Percentiles rank a stretch among this genome's conserved stretches.
phyloP scores from a whole-genome alignment of 768 basidiomycete genomes.

The Cubamyces sp. region DNA sequence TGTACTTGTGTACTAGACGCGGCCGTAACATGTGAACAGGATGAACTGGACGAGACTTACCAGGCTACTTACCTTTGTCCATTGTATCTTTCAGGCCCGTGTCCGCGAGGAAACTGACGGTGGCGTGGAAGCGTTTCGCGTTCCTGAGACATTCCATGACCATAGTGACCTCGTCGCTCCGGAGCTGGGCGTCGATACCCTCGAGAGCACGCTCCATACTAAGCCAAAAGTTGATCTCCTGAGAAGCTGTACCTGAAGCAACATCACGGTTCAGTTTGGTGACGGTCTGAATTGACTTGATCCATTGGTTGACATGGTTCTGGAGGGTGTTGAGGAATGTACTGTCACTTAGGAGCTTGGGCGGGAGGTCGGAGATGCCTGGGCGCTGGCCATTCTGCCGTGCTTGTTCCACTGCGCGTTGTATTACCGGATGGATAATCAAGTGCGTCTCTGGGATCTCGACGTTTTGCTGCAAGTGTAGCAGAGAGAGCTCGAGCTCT shows the following conservation, averaged over 20 bases:
- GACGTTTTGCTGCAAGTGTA: constrained; percentile 98
- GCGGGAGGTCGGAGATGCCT: constrained; percentile 75
- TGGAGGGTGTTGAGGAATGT: constrained; percentile 93
- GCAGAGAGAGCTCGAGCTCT: constrained; percentile 89
- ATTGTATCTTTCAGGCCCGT: constrained; percentile 95
- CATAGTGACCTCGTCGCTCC: constrained; percentile 90
- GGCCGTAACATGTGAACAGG: not conserved
- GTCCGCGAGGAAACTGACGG: constrained; percentile 97
- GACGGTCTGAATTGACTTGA: constrained; percentile 95
- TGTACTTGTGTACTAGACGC: constrained; percentile 89
- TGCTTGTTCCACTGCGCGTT: constrained; percentile 81
- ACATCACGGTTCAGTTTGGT: constrained; percentile 97
- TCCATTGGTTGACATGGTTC: constrained; percentile 94
- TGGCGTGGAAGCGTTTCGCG: constrained; percentile 96
- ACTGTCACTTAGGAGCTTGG: constrained; percentile 80
- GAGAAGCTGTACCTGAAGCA: constrained; percentile 91
- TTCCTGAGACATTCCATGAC: constrained; percentile 93
- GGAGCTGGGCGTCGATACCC: constrained; percentile 88
- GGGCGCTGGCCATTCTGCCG: constrained; percentile 61
- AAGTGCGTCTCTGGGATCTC: constrained; percentile 98
- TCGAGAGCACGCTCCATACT: constrained; percentile 93
- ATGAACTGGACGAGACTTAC: not conserved
- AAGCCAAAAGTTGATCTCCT: constrained; percentile 99
- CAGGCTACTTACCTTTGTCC: constrained; percentile 65
- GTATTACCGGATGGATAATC: constrained; percentile 87